Conservation (phyloP, 345 rosid species). For the Eutrema heterophyllum region DNA sequence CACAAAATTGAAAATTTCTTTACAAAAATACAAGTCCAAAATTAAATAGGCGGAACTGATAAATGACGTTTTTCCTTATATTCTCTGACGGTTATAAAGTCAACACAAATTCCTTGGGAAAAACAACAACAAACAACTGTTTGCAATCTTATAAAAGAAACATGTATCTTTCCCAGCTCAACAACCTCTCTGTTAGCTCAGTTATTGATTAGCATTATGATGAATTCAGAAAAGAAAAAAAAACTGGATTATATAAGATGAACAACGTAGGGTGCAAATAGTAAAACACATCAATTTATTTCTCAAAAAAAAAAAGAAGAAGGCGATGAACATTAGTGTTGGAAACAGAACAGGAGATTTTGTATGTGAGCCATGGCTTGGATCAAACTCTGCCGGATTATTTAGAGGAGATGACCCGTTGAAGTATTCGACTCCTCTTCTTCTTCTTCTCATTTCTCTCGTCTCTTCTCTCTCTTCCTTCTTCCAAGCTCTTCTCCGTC, state of each 20-base stretch:
- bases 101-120: neutral
- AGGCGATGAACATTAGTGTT: neutral
- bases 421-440: slow-evolving; percentile 14
- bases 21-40: neutral
- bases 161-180: slow-evolving; percentile 2
- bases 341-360: neutral
- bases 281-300: neutral
- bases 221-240: neutral
- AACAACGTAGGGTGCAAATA: neutral
- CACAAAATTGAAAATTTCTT: neutral
- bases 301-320: neutral
- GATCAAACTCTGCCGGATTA: slow-evolving; percentile 1
- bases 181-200: neutral
- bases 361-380: slow-evolving; percentile 18
- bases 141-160: slow-evolving; percentile 16
- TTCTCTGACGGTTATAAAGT: neutral
- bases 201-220: neutral
- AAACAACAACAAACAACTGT: neutral
- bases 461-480: slow-evolving; percentile 22
- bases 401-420: neutral
- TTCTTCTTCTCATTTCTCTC: slow-evolving; percentile 26
- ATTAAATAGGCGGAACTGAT: neutral
- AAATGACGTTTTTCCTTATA: neutral
- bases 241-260: neutral
- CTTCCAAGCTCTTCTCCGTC: slow-evolving; percentile 32